Base-by-base conservation (phyloP, 331 rosid species). In the Ulmus americana region DNA sequence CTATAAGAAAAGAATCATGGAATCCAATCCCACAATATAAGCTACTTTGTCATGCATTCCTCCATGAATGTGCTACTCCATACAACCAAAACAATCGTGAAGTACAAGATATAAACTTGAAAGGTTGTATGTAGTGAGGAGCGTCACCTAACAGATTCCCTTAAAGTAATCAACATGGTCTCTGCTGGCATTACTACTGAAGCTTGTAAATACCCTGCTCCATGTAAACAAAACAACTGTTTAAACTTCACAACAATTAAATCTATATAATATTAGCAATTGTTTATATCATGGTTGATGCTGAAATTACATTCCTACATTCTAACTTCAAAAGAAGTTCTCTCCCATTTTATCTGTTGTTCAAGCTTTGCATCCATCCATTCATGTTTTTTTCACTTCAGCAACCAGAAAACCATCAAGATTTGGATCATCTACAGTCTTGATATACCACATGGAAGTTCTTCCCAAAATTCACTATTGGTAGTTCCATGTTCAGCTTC, bases 1-100 rank as follows among this genome's bases (percentile, higher is more conserved):
- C 95, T 20, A 96, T 90, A 82, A 92, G 95, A 69, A 89, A 82
- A 92, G 95, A 69, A 89, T 86, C 98, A 89, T 86, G 46, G 98
- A 92, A 80, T 92, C 98, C 77, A 92, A 80, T 59, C 6, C 42
- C 62, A 57, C 42, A 39, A 54, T 40, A 54, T 7, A 22, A 54
- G 10, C 3, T 28, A 2, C 35, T 28, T 28, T 28, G 2, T 28
- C 35, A 48, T 10, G 14, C 53, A 48, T 48, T 48, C 53, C 14
- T 48, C n/a, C 3, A 48, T 48, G 18, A 28, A 20, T 16, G 5
- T 48, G 13, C 16, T 5, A 16, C 12, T 10, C 14, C 14, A 60
- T 55, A 14, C 10, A 51, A 62, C 55, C 10, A 16, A 42, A n/a
- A 69, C 71, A 69, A 48, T 70, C 39, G 64, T 0, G 7, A 2